phyloP scores from a whole-genome alignment of 139 green algal species.

The Pseudopediastrum boryanum region DNA sequence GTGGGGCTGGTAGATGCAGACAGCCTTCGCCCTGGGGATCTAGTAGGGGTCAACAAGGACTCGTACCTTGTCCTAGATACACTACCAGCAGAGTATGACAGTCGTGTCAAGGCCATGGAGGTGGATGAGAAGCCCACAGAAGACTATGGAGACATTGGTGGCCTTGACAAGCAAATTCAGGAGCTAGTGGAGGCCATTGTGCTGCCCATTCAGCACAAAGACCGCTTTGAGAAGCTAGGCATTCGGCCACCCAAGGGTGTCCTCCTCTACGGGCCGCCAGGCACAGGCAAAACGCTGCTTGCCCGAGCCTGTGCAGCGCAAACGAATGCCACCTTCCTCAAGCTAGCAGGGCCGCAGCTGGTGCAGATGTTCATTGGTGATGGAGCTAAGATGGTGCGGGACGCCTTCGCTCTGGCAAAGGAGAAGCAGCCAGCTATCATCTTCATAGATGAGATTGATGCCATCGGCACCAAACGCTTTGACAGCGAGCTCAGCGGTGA shows the following conservation, averaged over 20 bases:
- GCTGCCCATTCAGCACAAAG: slow-evolving; percentile 97
- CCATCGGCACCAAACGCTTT: slow-evolving; percentile 95
- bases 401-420: slow-evolving; percentile 98
- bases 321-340: slow-evolving; percentile 99
- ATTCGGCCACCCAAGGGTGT: slow-evolving; percentile 97
- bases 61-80: slow-evolving; percentile 98
- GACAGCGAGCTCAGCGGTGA: slow-evolving; percentile 95
- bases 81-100: slow-evolving; percentile 98
- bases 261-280: slow-evolving; percentile 89
- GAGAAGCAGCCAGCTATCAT: slow-evolving; percentile 99
- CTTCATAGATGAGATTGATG: slow-evolving; percentile 97
- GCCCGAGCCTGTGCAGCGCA: slow-evolving; percentile 83
- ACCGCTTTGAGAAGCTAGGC: slow-evolving; percentile 90
- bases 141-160: slow-evolving; percentile 98
- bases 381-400: slow-evolving; percentile 97
- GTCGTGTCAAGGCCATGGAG: slow-evolving; percentile 95
- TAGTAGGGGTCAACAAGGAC: slow-evolving; percentile 99
- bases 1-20: slow-evolving; percentile 94
- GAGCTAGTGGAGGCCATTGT: slow-evolving; percentile 98
- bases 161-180: slow-evolving; percentile 98
- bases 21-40: slow-evolving; percentile 85
- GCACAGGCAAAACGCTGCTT: slow-evolving; percentile 97
- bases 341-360: slow-evolving; percentile 85
- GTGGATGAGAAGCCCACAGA: slow-evolving; percentile 99
- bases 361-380: slow-evolving; percentile 99